Conservation (phyloP, 2,329 filamentous ascomycete species). For the Didymella keratinophila region DNA sequence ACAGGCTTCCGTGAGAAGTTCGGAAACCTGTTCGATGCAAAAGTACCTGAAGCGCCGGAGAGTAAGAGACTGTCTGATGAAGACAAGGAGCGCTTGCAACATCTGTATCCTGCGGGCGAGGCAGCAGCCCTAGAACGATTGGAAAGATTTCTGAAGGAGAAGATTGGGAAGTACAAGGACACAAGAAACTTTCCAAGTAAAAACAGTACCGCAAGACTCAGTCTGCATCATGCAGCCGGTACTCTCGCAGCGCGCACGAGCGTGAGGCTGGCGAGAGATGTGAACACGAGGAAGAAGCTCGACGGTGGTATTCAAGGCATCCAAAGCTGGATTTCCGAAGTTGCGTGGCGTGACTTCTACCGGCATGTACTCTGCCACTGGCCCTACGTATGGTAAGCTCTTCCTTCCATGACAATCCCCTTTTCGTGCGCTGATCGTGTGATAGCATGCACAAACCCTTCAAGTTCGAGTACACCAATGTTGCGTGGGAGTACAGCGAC, state of each 20-base stretch:
- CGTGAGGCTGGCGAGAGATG: conserved; percentile 61
- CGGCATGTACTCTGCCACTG: conserved; percentile 76
- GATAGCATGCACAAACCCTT: conserved; percentile 74
- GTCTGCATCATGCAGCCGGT: conserved; percentile 56
- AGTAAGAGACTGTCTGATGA: conserved; percentile 65
- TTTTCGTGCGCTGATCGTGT: conserved; percentile 26
- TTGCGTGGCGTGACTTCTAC: conserved; percentile 63
- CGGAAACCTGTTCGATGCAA: conserved; percentile 44
- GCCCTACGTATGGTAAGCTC: conserved; percentile 81
- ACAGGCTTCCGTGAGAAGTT: conserved; percentile 58
- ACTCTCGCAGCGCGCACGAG: conserved; percentile 56
- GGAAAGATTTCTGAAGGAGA: conserved; percentile 56
- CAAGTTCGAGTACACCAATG: conserved; percentile 84
- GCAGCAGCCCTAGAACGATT: conserved; percentile 54
- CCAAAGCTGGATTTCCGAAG: conserved; percentile 58
- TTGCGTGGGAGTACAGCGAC: conserved; percentile 72
- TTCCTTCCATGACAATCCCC: no score
- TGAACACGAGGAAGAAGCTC: conserved; percentile 61
- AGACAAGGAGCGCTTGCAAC: conserved; percentile 50
- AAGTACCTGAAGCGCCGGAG: conserved; percentile 59
- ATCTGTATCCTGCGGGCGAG: conserved; percentile 57
- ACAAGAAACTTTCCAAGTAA: conserved; percentile 54
- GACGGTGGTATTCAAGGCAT: conserved; percentile 54
- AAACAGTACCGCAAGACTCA: conserved; percentile 53
- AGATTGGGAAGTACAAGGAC: conserved; percentile 51